These are phyloP conservation scores for Cladosporium colombiae DNA, from an alignment of 2,329 filamentous ascomycete genomes.

Conservation along the genomic window DNA sequence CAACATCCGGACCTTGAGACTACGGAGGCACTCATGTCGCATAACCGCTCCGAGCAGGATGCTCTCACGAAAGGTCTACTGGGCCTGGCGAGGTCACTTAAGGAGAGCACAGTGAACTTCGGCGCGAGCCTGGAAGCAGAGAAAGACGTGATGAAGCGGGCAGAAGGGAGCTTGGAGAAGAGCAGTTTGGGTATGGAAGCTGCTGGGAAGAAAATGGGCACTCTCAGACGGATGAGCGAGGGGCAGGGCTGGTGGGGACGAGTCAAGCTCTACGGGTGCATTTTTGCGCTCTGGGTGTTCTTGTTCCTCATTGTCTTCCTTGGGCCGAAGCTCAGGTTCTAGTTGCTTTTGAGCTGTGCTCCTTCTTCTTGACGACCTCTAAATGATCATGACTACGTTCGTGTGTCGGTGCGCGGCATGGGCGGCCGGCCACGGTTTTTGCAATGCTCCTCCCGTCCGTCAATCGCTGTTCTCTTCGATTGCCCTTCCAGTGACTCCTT, in stretches of 20 bases:
- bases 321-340: slow-evolving; percentile 85
- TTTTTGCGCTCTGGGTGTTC: slow-evolving; percentile 77
- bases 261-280: slow-evolving; percentile 75
- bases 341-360: slow-evolving; percentile 1
- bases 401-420: background rate
- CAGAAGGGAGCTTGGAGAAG: slow-evolving; percentile 73
- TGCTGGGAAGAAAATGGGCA: slow-evolving; percentile 75
- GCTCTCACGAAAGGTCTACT: slow-evolving; percentile 78
- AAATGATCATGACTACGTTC: slow-evolving; percentile 18
- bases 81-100: slow-evolving; percentile 74
- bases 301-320: slow-evolving; percentile 80
- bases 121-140: slow-evolving; percentile 70
- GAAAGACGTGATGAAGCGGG: slow-evolving; percentile 70
- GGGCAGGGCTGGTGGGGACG: slow-evolving; percentile 85
- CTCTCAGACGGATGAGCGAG: slow-evolving; percentile 77
- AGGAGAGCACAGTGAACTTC: slow-evolving; percentile 72
- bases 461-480: background rate
- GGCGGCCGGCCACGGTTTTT: slow-evolving; percentile 3
- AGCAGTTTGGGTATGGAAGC: slow-evolving; percentile 75
- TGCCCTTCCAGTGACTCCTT: slow-evolving; percentile 7
- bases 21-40: slow-evolving; percentile 69
- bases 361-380: slow-evolving; percentile 6
- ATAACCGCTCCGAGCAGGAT: slow-evolving; percentile 81
- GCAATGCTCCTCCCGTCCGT: background rate
- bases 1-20: slow-evolving; percentile 30